Evolutionary conservation across 1,284 basidiomycete genomes (phyloP), one percentile per base, ranked within the genome.

Genomic region (Malassezia sympodialis): DNA sequence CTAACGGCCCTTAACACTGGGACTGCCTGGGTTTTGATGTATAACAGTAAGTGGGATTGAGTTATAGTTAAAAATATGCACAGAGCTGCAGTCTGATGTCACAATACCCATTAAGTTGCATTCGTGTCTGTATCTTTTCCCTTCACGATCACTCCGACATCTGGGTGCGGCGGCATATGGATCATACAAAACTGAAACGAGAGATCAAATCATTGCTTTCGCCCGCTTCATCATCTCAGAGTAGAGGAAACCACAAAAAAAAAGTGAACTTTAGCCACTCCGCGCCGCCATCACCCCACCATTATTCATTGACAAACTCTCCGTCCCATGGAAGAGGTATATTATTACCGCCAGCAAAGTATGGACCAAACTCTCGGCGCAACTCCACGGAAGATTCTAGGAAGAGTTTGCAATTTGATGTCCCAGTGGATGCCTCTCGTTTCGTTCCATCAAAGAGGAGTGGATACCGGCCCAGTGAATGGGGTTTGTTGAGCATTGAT

Each of bases 1-100:
- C 55, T 57, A 57, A 57, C 55, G 55, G 55, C 55, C 55, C 55
- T 17, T 39, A 49, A 43, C 47, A 44, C 24, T 27, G 11, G 15
- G 15, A 1, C 17, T 17, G 5, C 1, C 4, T 3, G 14, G 41
- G 24, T 4, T 27, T 8, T 17, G 27, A 7, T 15, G 4, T 34
- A 28, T 35, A 51, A 26, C 21, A 51, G 14, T 26, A 23, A 30
- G 14, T 24, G 19, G 23, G 21, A 8, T 3, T 34, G 4, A 15
- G 2, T 10, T 4, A 19, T 15, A 10, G 17, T 11, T 39, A 17
- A 27, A 43, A 27, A 27, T 27, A 21, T 26, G 41, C 41, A 43
- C 19, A 5, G 24, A 43, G 19, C 17, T 39, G 37, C 37, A 21
- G 19, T 39, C 37, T 11, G 37, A 21, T 21, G 37, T 39, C n/a